These are phyloP conservation scores for Postia placenta DNA, from an alignment of 768 basidiomycete genomes.

Conservation along the genomic window DNA sequence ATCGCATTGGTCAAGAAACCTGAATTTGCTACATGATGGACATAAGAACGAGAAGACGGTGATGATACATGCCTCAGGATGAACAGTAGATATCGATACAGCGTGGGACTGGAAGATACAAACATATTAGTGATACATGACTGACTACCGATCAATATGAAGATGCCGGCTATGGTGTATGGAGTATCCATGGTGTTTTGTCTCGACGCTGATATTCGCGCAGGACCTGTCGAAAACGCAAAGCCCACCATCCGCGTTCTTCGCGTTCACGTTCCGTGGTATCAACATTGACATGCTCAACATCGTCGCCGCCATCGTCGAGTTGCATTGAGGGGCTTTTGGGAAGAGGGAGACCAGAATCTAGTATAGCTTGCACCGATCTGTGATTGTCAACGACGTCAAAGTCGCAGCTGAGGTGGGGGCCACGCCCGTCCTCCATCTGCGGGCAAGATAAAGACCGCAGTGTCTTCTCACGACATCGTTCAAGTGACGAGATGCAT, in stretches of 20 bases:
- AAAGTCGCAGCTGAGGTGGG: slow-evolving; percentile 19
- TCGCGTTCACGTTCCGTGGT: slow-evolving; percentile 47
- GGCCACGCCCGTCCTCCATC: slow-evolving; percentile 21
- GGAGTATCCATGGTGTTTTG: background rate
- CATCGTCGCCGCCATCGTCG: slow-evolving; percentile 25
- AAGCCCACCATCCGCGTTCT: slow-evolving; percentile 70
- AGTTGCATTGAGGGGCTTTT: slow-evolving; percentile 69
- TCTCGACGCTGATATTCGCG: slow-evolving; percentile 40
- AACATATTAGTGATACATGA: background rate
- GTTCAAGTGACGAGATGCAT: slow-evolving; percentile 51
- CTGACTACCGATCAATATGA: no score
- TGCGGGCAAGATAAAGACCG: slow-evolving; percentile 36
- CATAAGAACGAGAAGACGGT: background rate
- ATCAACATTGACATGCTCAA: slow-evolving; percentile 15
- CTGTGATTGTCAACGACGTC: slow-evolving; percentile 26
- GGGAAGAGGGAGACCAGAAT: slow-evolving; percentile 51
- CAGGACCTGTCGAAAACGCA: slow-evolving; percentile 58
- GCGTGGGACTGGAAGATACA: background rate
- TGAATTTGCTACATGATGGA: background rate
- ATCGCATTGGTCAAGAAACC: background rate
- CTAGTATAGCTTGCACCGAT: slow-evolving; percentile 34
- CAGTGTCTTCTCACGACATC: slow-evolving; percentile 44
- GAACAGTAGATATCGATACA: background rate
- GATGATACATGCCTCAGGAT: background rate
- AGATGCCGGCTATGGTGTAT: background rate